Evolutionary conservation across 768 basidiomycete genomes (phyloP).

Genomic region (Tylopilus vinaceipallidus): DNA sequence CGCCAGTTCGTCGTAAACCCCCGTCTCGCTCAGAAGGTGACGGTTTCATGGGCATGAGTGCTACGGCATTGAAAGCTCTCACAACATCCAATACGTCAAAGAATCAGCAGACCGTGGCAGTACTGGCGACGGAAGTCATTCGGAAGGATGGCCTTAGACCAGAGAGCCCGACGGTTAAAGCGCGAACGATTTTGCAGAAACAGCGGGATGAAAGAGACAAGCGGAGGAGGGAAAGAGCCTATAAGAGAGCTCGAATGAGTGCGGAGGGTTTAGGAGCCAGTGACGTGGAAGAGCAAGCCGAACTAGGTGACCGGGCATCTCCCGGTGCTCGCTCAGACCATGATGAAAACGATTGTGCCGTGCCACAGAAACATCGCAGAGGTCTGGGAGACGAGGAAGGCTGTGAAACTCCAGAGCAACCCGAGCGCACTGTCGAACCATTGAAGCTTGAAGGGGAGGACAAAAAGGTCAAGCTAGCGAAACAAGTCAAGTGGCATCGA

Average conservation of each 20-base stretch:
- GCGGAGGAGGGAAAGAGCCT: slow-evolving; percentile 57
- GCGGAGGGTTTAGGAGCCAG: slow-evolving; percentile 29
- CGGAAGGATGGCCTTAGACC: slow-evolving; percentile 68
- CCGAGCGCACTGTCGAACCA: slow-evolving; percentile 40
- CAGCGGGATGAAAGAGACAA: slow-evolving; percentile 60
- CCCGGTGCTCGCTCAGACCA: slow-evolving; percentile 4
- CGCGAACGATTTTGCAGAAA: slow-evolving; percentile 64
- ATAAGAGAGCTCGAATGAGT: slow-evolving; percentile 52
- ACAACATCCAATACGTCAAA: slow-evolving; percentile 69
- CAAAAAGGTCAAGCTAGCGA: slow-evolving; percentile 34
- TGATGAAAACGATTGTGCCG: slow-evolving; percentile 29
- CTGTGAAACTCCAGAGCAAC: slow-evolving; percentile 62
- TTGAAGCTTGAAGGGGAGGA: slow-evolving; percentile 36
- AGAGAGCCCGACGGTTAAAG: slow-evolving; percentile 76
- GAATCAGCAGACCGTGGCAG: slow-evolving; percentile 66
- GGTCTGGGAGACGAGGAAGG: slow-evolving; percentile 84
- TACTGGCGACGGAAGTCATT: slow-evolving; percentile 68
- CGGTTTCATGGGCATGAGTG: slow-evolving; percentile 64
- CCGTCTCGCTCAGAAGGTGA: slow-evolving; percentile 35
- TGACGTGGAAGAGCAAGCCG: slow-evolving; percentile 32
- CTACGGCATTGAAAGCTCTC: slow-evolving; percentile 64
- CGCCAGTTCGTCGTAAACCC: slow-evolving; percentile 45
- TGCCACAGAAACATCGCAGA: slow-evolving; percentile 44
- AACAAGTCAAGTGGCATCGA: slow-evolving; percentile 77
- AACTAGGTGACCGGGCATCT: slow-evolving; percentile 6